Conservation (phyloP, 1,284 basidiomycete species). For the Cutaneotrichosporon spelunceum region DNA sequence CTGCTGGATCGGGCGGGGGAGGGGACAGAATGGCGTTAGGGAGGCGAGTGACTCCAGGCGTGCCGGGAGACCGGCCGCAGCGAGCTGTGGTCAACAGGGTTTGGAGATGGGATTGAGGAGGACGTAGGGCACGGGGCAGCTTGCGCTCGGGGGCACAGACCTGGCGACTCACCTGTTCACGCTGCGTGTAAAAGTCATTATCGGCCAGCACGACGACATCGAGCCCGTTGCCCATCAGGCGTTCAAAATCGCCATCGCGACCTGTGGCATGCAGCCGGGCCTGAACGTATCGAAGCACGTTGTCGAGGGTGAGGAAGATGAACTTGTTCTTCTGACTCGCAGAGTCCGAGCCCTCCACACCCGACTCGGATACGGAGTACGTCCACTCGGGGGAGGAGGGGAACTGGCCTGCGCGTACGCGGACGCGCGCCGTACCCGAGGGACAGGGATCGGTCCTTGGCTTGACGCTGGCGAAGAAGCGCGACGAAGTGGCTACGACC, state of each 20-base stretch:
- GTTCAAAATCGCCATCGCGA: conserved; percentile 52
- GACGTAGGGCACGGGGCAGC: background rate
- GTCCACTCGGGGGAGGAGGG: conserved; percentile 63
- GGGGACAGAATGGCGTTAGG: conserved; percentile 70
- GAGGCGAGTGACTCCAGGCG: conserved; percentile 57
- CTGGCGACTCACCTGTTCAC: conserved; percentile 62
- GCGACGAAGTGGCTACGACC: conserved; percentile 83
- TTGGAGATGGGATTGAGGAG: background rate
- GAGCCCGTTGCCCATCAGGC: conserved; percentile 45
- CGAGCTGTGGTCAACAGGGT: conserved; percentile 56
- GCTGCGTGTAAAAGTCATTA: conserved; percentile 98
- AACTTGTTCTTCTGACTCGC: conserved; percentile 71
- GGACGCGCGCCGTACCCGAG: conserved; percentile 51
- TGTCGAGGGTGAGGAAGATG: conserved; percentile 78
- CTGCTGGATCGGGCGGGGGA: conserved; percentile 65
- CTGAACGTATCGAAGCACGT: conserved; percentile 65
- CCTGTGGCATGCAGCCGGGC: conserved; percentile 56
- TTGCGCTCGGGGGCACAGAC: background rate
- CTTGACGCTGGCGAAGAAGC: conserved; percentile 73
- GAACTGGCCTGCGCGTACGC: conserved; percentile 90
- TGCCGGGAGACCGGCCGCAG: conserved; percentile 60
- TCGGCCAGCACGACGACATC: conserved; percentile 82
- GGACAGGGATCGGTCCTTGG: background rate
- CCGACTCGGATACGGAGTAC: conserved; percentile 55
- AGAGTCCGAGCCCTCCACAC: conserved; percentile 17